These are phyloP conservation scores for Spirogloea muscicola DNA, from an alignment of 139 green algal genomes.

Conservation along the genomic window DNA sequence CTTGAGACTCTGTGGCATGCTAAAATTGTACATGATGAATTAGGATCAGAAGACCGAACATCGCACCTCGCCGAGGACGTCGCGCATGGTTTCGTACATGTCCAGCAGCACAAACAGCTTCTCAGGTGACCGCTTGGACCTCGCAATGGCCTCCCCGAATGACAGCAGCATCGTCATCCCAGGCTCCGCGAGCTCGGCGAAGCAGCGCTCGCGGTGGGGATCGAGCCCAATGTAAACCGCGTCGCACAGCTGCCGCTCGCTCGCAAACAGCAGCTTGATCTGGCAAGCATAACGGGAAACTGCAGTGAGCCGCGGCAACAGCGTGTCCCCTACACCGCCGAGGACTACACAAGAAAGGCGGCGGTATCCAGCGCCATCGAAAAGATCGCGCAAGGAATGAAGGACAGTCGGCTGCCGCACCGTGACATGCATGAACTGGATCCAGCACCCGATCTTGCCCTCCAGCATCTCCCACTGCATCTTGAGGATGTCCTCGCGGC, in stretches of 20 bases:
- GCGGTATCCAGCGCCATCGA: no score
- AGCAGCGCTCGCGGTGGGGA: background rate
- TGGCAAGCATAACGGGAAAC: slow-evolving; percentile 1
- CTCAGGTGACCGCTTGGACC: slow-evolving; percentile 14
- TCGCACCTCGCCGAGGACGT: slow-evolving; percentile 20
- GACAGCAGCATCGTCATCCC: slow-evolving; percentile 4
- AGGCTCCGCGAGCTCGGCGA: slow-evolving; percentile 11
- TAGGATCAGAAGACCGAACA: background rate
- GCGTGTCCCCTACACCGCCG: no score
- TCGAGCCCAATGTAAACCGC: slow-evolving; percentile 6
- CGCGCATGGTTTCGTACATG: slow-evolving; percentile 31
- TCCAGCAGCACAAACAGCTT: slow-evolving; percentile 35
- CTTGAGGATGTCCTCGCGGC: slow-evolving; percentile 18
- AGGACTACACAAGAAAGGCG: no score
- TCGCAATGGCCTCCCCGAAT: slow-evolving; percentile 13
- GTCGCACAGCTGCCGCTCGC: slow-evolving; percentile 27
- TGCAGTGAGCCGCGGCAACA: no score
- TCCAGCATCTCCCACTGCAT: slow-evolving; percentile 44
- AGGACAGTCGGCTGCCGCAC: no score
- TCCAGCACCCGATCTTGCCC: slow-evolving; percentile 42
- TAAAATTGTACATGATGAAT: no score
- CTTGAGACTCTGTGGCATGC: no score
- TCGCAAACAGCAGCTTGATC: slow-evolving; percentile 31
- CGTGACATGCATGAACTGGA: slow-evolving; percentile 24
- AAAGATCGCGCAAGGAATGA: no score